These are phyloP conservation scores for Kwoniella sp. DNA, from an alignment of 768 basidiomycete species.

Conservation along the genomic window DNA sequence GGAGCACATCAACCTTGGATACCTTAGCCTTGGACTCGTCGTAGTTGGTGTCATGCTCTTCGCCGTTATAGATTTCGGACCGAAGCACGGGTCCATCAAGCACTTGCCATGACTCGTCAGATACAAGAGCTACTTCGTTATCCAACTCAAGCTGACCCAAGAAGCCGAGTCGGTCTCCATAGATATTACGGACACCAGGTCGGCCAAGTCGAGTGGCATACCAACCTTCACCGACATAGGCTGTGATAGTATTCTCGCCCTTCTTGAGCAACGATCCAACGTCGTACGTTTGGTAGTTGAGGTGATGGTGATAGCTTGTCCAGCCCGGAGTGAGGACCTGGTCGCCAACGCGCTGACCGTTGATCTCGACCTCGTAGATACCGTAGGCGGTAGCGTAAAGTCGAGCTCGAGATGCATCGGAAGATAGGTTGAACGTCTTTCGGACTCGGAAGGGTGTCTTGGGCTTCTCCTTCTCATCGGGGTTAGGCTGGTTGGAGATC, in stretches of 20 bases:
- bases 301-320: conserved; percentile 43
- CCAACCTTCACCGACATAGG: conserved; percentile 43
- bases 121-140: conserved; percentile 13
- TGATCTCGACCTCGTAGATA: conserved; percentile 43
- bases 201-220: conserved; percentile 30
- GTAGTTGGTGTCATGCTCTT: conserved; percentile 31
- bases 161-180: conserved; percentile 37
- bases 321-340: conserved; percentile 49
- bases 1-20: conserved; percentile 16
- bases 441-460: conserved; percentile 39
- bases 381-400: conserved; percentile 50
- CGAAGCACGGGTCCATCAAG: conserved; percentile 20
- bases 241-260: conserved; percentile 39
- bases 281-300: conserved; percentile 48
- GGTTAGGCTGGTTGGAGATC: conserved; percentile 15
- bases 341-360: conserved; percentile 45
- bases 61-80: conserved; percentile 47
- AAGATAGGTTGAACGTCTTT: conserved; percentile 27
- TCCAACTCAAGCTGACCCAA: conserved; percentile 39
- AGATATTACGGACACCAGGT: conserved; percentile 27
- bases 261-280: conserved; percentile 21
- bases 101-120: conserved; percentile 29
- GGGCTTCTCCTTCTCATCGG: conserved; percentile 3
- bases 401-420: conserved; percentile 4
- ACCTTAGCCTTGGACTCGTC: background rate